Evolutionary conservation across 305 asterid genomes (phyloP).

Genomic region (Fraxinus velutina): DNA sequence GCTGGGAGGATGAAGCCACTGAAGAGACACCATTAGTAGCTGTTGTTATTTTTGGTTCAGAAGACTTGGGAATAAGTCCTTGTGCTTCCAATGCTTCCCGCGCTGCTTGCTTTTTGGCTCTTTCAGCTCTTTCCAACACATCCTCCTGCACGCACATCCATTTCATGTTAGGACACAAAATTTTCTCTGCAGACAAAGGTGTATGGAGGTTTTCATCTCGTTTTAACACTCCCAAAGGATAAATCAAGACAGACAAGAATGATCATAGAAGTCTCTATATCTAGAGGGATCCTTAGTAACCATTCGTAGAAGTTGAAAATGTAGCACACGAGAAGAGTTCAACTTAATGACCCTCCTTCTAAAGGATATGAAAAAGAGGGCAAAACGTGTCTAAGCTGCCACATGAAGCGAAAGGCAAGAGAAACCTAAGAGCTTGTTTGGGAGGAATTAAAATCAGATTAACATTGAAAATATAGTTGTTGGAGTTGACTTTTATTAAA

Average conservation of each 20-base stretch:
- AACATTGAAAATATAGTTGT: no score
- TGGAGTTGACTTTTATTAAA: no score
- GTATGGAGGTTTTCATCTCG: not conserved
- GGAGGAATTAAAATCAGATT: no score
- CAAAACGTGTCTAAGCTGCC: not conserved
- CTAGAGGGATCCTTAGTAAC: not conserved
- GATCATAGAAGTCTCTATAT: not conserved
- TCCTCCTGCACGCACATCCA: constrained; percentile 51
- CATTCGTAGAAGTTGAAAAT: not conserved
- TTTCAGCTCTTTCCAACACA: constrained; percentile 70
- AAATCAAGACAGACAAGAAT: not conserved
- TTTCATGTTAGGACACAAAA: not conserved
- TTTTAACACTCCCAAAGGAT: not conserved
- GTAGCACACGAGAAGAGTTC: not conserved
- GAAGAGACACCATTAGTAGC: constrained; percentile 27
- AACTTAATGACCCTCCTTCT: not conserved
- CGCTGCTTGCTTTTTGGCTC: constrained; percentile 68
- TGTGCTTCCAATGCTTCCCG: constrained; percentile 53
- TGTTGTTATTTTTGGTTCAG: constrained; percentile 23
- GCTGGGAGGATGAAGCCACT: constrained; percentile 11
- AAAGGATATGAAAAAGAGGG: not conserved
- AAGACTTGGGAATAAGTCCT: constrained; percentile 36
- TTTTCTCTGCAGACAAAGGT: not conserved
- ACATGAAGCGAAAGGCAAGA: not conserved
- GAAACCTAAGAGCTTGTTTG: no score